A percentile compares a stretch with the other conserved stretches of the same genome.
Conservation (phyloP, 805 yeast species). For the Candida vartiovaarae region DNA sequence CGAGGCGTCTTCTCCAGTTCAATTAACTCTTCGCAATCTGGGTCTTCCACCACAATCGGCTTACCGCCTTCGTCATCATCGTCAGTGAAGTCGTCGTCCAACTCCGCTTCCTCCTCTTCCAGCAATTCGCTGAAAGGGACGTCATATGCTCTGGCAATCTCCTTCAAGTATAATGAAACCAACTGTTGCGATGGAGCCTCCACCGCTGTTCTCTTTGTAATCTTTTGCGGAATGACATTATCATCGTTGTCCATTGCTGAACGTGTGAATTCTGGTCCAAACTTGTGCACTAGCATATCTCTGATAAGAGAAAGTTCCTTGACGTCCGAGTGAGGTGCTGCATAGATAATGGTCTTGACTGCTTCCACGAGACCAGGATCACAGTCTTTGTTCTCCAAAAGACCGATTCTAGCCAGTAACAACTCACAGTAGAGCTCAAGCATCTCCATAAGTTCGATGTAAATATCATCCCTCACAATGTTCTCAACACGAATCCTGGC, state of each 20-base stretch:
- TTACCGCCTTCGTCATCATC: slow-evolving; percentile 26
- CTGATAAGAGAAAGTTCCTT: slow-evolving; percentile 58
- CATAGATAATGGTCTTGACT: slow-evolving; percentile 56
- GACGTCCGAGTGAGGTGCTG: slow-evolving; percentile 68
- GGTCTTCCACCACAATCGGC: slow-evolving; percentile 31
- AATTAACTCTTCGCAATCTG: slow-evolving; percentile 10
- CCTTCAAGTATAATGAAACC: slow-evolving; percentile 64
- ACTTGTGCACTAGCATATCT: slow-evolving; percentile 55
- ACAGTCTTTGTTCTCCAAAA: slow-evolving; percentile 35
- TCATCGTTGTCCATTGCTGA: slow-evolving; percentile 44
- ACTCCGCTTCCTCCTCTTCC: slow-evolving; percentile 21
- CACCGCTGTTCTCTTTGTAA: slow-evolving; percentile 53
- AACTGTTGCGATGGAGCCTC: slow-evolving; percentile 61
- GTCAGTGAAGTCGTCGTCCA: slow-evolving; percentile 28
- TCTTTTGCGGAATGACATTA: slow-evolving; percentile 58
- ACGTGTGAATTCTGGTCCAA: slow-evolving; percentile 55
- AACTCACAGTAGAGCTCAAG: slow-evolving; percentile 80
- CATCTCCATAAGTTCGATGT: slow-evolving; percentile 70
- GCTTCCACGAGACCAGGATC: slow-evolving; percentile 48
- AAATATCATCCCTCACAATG: slow-evolving; percentile 74
- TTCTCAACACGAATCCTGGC: slow-evolving; percentile 82
- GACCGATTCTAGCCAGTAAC: slow-evolving; percentile 62
- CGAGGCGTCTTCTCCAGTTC: slow-evolving; percentile 19
- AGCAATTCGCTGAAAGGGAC: slow-evolving; percentile 62
- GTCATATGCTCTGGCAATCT: slow-evolving; percentile 73